These are phyloP conservation scores for Daldinia decipiens DNA, from an alignment of 495 filamentous ascomycete genomes.

Conservation along the genomic window DNA sequence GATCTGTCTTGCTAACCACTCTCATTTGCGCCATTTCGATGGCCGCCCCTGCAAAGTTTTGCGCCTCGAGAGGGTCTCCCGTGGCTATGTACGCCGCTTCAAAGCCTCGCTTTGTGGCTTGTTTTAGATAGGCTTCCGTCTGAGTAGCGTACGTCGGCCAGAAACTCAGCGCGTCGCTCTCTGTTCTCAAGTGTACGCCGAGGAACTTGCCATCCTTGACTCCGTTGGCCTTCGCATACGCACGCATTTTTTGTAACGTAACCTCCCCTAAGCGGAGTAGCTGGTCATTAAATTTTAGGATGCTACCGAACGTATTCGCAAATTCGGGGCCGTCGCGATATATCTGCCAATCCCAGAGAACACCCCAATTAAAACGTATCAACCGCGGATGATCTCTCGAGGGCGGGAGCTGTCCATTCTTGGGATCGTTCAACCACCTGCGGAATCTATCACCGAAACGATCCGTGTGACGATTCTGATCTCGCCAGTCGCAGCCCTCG, in stretches of 20 bases:
- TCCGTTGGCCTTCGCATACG: constrained; percentile 43
- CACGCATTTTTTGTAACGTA: constrained; percentile 49
- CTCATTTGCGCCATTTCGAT: constrained; percentile 47
- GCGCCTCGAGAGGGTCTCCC: constrained; percentile 55
- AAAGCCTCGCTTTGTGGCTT: constrained; percentile 45
- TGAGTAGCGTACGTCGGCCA: constrained; percentile 58
- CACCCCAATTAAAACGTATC: constrained; percentile 59
- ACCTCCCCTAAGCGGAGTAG: constrained; percentile 50
- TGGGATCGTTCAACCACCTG: constrained; percentile 45
- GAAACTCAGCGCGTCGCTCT: constrained; percentile 55
- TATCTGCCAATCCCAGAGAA: constrained; percentile 58
- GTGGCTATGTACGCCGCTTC: constrained; percentile 57
- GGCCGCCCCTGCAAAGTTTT: constrained; percentile 48
- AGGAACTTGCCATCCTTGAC: constrained; percentile 45
- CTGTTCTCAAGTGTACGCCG: constrained; percentile 56
- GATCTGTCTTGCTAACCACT: constrained; percentile 52
- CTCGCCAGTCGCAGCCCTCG: constrained; percentile 58
- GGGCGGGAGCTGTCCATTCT: constrained; percentile 44
- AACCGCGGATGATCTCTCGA: constrained; percentile 49
- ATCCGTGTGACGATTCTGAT: constrained; percentile 60
- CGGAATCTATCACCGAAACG: constrained; percentile 54
- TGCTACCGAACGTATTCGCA: constrained; percentile 52
- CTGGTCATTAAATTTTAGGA: constrained; percentile 53
- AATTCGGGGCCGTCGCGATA: constrained; percentile 59
- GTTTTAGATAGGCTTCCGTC: constrained; percentile 51